A percentile compares a stretch with the other conserved stretches of the same genome.
Evolutionary conservation across 129 eudicot genomes (phyloP).

Genomic region (Flaveria bidentis): DNA sequence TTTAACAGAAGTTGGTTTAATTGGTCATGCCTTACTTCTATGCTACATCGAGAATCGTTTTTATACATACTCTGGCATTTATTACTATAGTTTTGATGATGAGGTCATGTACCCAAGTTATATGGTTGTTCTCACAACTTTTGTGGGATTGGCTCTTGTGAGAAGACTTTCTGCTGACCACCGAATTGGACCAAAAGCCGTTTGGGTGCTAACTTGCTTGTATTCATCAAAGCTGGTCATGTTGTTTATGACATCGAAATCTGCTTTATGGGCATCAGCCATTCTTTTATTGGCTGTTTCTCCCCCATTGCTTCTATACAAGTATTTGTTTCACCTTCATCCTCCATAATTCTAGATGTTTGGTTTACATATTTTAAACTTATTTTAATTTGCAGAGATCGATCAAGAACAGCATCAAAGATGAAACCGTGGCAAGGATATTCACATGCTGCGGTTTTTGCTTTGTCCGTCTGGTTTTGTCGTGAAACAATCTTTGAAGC

Average conservation of each 20-base stretch:
- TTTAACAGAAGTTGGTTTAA: conserved; percentile 78
- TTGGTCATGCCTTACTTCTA: conserved; percentile 74
- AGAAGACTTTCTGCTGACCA: conserved; percentile 81
- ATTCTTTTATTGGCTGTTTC: conserved; percentile 80
- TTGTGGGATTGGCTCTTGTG: conserved; percentile 75
- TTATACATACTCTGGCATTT: conserved; percentile 74
- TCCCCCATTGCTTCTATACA: conserved; percentile 94
- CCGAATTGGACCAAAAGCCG: conserved; percentile 82
- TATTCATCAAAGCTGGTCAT: conserved; percentile 79
- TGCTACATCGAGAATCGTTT: conserved; percentile 92
- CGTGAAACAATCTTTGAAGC: conserved; percentile 97
- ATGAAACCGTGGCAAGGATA: conserved; percentile 99
- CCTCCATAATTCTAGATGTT: background rate
- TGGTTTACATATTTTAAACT: background rate
- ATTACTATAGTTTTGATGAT: conserved; percentile 92
- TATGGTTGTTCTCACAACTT: conserved; percentile 84
- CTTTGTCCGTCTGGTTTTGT: conserved; percentile 93
- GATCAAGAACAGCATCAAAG: conserved; percentile 83
- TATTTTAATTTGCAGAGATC: conserved; percentile 57
- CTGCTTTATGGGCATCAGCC: conserved; percentile 82
- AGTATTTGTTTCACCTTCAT: conserved; percentile 47
- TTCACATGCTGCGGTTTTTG: conserved; percentile 76
- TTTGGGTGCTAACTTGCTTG: conserved; percentile 85
- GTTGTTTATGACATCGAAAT: conserved; percentile 84
- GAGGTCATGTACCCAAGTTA: conserved; percentile 98